A percentile compares a stretch with the other conserved stretches of the same genome.
phyloP scores from a whole-genome alignment of 768 basidiomycete genomes.

The Leucosporidium scottii region DNA sequence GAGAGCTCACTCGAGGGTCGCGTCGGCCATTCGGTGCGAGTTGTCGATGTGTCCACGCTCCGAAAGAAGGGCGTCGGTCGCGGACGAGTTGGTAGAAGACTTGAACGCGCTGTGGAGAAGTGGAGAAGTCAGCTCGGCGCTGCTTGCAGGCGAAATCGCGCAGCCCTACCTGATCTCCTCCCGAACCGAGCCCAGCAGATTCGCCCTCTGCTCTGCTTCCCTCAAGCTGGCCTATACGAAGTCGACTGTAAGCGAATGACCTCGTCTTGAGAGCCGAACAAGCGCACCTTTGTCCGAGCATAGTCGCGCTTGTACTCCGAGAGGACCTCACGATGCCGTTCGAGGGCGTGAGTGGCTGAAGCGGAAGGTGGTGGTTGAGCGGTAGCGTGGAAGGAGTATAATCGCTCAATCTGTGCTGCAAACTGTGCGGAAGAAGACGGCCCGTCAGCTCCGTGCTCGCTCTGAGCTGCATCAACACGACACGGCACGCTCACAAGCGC shows the following conservation, averaged over 20 bases:
- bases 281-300: slow-evolving; percentile 66
- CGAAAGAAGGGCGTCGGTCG: slow-evolving; percentile 68
- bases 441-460: neutral
- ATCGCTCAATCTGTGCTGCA: slow-evolving; percentile 69
- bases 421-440: slow-evolving; percentile 47
- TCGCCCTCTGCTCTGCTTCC: slow-evolving; percentile 74
- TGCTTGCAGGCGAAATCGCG: no score
- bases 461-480: slow-evolving; percentile 3
- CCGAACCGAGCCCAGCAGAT: slow-evolving; percentile 78
- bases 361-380: slow-evolving; percentile 64
- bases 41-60: slow-evolving; percentile 86
- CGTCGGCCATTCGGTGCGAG: slow-evolving; percentile 90
- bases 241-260: slow-evolving; percentile 8
- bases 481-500: slow-evolving; percentile 19
- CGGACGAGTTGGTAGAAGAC: slow-evolving; percentile 27
- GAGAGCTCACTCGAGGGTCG: slow-evolving; percentile 67
- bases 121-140: neutral
- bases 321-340: slow-evolving; percentile 81
- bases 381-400: slow-evolving; percentile 48
- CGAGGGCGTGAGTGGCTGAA: slow-evolving; percentile 76
- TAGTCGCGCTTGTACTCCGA: slow-evolving; percentile 82
- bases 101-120: slow-evolving; percentile 29
- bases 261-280: neutral
- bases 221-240: slow-evolving; percentile 63
- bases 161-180: slow-evolving; percentile 84